These are phyloP conservation scores for Postia placenta DNA, from an alignment of 768 basidiomycete species.

Conservation along the genomic window DNA sequence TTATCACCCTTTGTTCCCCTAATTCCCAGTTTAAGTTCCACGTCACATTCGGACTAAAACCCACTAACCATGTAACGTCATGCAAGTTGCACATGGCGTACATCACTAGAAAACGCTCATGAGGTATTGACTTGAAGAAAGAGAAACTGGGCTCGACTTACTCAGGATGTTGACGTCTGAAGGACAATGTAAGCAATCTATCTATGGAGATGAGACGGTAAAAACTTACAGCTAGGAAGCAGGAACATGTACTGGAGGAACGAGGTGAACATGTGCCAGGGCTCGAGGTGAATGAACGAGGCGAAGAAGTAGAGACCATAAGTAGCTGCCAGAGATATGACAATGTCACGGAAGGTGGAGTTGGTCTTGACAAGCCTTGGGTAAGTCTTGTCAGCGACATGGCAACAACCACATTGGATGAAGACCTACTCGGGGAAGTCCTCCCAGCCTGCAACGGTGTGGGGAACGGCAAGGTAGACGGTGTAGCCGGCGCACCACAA, in stretches of 20 bases:
- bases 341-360: slow-evolving; percentile 74
- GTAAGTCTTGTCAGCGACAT: neutral
- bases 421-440: slow-evolving; percentile 56
- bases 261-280: slow-evolving; percentile 96
- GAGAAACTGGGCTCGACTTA: slow-evolving; percentile 23
- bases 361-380: slow-evolving; percentile 62
- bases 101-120: slow-evolving; percentile 58
- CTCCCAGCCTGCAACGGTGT: slow-evolving; percentile 70
- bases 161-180: slow-evolving; percentile 76
- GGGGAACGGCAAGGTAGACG: slow-evolving; percentile 78
- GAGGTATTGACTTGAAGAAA: neutral
- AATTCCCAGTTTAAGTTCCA: neutral
- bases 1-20: slow-evolving; percentile 94
- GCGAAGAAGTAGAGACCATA: slow-evolving; percentile 83
- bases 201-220: slow-evolving; percentile 5
- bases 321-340: slow-evolving; percentile 71
- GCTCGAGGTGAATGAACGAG: slow-evolving; percentile 86
- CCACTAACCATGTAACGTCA: slow-evolving; percentile 69
- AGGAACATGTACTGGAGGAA: slow-evolving; percentile 92
- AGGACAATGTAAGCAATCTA: neutral
- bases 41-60: neutral
- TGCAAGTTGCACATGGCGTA: slow-evolving; percentile 93
- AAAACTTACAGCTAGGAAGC: slow-evolving; percentile 59
- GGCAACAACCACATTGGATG: neutral
- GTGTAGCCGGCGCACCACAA: slow-evolving; percentile 91